phyloP scores from a whole-genome alignment of 441 rosid species.

The Populus hybrid region DNA sequence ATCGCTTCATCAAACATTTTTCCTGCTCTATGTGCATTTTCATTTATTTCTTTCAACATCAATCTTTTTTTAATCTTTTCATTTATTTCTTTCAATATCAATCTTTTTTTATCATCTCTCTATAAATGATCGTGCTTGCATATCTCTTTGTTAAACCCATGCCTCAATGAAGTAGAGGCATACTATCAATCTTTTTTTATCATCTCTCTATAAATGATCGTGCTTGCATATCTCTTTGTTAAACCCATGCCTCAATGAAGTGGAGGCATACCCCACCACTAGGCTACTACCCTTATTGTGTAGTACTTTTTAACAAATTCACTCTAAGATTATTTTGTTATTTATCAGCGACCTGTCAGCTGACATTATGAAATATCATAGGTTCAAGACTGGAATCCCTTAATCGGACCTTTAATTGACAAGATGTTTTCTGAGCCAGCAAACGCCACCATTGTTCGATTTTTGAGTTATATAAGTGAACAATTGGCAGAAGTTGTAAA shows the following conservation, averaged over 20 bases:
- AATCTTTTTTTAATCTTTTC: neutral
- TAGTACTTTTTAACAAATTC: too few relatives aligned
- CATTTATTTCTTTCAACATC: neutral
- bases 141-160: too few relatives aligned
- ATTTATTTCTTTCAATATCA: neutral
- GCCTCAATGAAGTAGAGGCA: too few relatives aligned
- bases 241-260: neutral
- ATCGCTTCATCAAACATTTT: neutral
- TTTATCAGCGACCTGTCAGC: neutral
- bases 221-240: neutral
- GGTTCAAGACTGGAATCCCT: conserved; percentile 76
- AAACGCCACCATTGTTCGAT: conserved; percentile 77
- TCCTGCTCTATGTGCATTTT: neutral
- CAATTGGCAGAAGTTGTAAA: conserved; percentile 59
- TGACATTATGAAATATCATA: conserved; percentile 30
- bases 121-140: too few relatives aligned
- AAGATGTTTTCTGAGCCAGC: conserved; percentile 93
- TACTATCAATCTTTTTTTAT: neutral
- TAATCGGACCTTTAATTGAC: conserved; percentile 65
- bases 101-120: neutral
- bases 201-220: neutral
- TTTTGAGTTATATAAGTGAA: conserved; percentile 71
- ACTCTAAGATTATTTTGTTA: neutral
- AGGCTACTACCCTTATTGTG: neutral
- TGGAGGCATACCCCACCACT: neutral